Evolutionary conservation across 345 rosid genomes (phyloP).

Genomic region (Eucalyptus marginata): DNA sequence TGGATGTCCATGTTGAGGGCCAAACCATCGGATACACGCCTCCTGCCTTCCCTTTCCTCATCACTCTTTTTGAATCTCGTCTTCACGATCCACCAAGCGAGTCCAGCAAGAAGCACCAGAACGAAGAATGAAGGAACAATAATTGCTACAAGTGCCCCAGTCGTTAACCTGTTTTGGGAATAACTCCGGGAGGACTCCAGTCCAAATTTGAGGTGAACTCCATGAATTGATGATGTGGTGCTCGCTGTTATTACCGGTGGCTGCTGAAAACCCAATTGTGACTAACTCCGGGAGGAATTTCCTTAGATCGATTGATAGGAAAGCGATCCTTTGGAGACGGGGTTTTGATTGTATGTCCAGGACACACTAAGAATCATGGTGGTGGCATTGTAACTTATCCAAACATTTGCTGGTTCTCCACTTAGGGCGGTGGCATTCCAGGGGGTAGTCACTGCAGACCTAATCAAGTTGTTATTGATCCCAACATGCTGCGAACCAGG

Average conservation of each 20-base stretch:
- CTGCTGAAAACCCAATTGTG: conserved; percentile 5
- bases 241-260: not conserved
- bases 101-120: not conserved
- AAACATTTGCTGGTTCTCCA: not conserved
- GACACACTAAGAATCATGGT: not conserved
- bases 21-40: not conserved
- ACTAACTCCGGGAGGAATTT: not conserved
- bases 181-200: no score
- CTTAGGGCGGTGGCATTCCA: not conserved
- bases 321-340: not conserved
- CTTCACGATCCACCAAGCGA: not conserved
- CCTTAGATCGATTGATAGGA: not conserved
- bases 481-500: conserved; percentile 1
- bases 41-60: not conserved
- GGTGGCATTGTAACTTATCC: conserved; percentile 1
- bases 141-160: not conserved
- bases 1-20: not conserved
- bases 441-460: not conserved
- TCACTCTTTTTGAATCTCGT: not conserved
- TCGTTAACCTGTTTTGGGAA: no score
- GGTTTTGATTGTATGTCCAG: not conserved
- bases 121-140: not conserved
- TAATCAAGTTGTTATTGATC: not conserved
- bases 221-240: not conserved
- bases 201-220: not conserved